Evolutionary conservation across 2,329 filamentous ascomycete genomes (phyloP).

Genomic region (Colletotrichum sp.): DNA sequence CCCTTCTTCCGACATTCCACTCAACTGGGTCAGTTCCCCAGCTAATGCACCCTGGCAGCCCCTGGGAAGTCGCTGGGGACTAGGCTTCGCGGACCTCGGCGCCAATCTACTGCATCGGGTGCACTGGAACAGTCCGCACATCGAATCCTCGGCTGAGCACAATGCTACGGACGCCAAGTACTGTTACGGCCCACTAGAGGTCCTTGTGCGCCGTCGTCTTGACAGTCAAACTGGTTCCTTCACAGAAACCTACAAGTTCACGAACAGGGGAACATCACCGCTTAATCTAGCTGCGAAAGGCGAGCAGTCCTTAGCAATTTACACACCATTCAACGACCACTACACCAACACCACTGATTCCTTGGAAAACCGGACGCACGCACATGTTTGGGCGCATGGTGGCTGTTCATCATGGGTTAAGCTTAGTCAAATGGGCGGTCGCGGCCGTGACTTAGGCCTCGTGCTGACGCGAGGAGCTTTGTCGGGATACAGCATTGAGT

Average conservation of each 20-base stretch:
- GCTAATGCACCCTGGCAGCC: constrained; percentile 19
- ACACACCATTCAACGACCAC: constrained; percentile 19
- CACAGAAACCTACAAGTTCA: constrained; percentile 12
- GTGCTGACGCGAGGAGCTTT: constrained; percentile 10
- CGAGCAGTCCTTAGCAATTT: constrained; percentile 11
- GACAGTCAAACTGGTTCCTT: background rate
- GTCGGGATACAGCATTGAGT: constrained; percentile 19
- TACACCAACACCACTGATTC: constrained; percentile 17
- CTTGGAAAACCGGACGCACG: background rate
- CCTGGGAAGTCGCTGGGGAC: constrained; percentile 16
- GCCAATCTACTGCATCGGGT: background rate
- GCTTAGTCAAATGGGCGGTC: constrained; percentile 18
- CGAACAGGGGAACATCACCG: background rate
- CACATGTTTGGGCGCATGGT: constrained; percentile 15
- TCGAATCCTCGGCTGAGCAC: background rate
- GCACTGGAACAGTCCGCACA: constrained; percentile 9
- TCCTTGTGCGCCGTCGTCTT: background rate
- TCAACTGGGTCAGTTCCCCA: constrained; percentile 19
- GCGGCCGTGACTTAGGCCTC: constrained; percentile 7
- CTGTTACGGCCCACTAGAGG: background rate
- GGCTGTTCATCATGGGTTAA: constrained; percentile 16
- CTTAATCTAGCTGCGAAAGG: background rate
- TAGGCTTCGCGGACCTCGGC: constrained; percentile 13
- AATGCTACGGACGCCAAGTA: background rate
- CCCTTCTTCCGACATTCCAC: background rate